phyloP scores from a whole-genome alignment of 352 stramenopile genomes.

The Phytopythium montanum region DNA sequence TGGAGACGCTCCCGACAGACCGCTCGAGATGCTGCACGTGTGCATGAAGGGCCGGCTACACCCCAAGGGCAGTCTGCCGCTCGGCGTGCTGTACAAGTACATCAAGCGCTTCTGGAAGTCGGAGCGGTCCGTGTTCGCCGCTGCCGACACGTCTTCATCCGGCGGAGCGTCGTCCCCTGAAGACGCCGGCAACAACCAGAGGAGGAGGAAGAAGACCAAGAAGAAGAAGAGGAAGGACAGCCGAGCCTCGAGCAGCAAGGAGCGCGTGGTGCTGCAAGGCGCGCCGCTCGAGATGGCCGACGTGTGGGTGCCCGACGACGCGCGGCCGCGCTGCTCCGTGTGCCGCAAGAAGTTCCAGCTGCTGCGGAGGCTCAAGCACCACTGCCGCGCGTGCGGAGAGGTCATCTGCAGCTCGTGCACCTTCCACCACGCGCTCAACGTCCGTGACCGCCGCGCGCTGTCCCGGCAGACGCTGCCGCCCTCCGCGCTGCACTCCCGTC shows the following conservation, averaged over 20 bases:
- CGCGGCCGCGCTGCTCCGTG: conserved; percentile 43
- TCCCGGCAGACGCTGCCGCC: background rate
- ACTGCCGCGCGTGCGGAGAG: conserved; percentile 72
- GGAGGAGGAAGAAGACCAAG: conserved; percentile 2
- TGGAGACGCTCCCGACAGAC: background rate
- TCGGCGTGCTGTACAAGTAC: conserved; percentile 52
- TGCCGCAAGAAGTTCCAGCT: conserved; percentile 65
- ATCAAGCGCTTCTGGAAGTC: conserved; percentile 58
- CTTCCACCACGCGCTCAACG: conserved; percentile 39
- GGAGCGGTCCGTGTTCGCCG: conserved; percentile 31
- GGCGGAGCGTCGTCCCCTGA: background rate
- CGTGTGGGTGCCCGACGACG: conserved; percentile 58
- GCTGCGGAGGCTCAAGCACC: conserved; percentile 54
- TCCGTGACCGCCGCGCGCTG: conserved; percentile 19
- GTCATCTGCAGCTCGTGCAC: conserved; percentile 55
- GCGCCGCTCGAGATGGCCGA: conserved; percentile 52
- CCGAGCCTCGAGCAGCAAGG: conserved; percentile 19
- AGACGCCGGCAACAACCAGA: background rate
- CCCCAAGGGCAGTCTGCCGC: conserved; percentile 56
- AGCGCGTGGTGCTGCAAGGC: conserved; percentile 21
- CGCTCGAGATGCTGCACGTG: conserved; percentile 39
- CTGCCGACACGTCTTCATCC: conserved; percentile 13
- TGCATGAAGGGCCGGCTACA: conserved; percentile 54
- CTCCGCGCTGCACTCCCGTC: background rate
- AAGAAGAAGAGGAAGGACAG: conserved; percentile 13